Conservation (phyloP, 345 rosid genomes). For the Boechera stricta region DNA sequence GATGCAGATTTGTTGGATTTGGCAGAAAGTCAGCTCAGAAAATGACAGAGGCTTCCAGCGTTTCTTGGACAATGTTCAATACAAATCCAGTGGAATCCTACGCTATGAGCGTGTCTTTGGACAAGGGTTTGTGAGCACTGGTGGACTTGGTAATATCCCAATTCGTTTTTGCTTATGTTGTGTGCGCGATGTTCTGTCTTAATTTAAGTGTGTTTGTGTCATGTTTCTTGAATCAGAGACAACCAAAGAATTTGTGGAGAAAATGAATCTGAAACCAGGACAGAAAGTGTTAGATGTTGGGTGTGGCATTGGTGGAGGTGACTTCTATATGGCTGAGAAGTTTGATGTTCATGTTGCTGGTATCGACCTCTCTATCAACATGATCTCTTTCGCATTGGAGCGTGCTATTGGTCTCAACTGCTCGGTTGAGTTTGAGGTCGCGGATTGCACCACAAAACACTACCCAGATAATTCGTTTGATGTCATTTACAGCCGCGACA, state of each 20-base stretch:
- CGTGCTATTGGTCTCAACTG: constrained; percentile 92
- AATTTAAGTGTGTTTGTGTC: constrained; percentile 7
- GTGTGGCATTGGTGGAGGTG: constrained; percentile 99
- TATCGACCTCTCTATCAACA: constrained; percentile 91
- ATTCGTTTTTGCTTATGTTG: background rate
- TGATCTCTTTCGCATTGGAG: constrained; percentile 94
- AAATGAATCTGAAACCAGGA: constrained; percentile 83
- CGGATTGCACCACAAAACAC: constrained; percentile 87
- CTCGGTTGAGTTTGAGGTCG: constrained; percentile 95
- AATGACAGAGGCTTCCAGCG: constrained; percentile 92
- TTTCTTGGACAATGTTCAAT: constrained; percentile 94
- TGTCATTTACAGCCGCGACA: constrained; percentile 97
- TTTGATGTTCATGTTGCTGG: constrained; percentile 89
- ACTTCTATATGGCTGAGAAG: constrained; percentile 94
- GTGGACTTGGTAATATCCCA: constrained; percentile 77
- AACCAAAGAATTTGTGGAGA: constrained; percentile 91
- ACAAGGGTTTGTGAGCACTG: constrained; percentile 94
- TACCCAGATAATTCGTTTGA: constrained; percentile 83
- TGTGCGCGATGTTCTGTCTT: background rate
- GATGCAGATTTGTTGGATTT: constrained; percentile 93
- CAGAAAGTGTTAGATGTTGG: constrained; percentile 99
- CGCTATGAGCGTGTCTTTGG: constrained; percentile 98
- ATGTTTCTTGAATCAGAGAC: constrained; percentile 67
- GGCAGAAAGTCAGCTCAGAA: constrained; percentile 80
- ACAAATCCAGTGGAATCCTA: constrained; percentile 78